phyloP scores from a whole-genome alignment of 1,284 basidiomycete species.

The Cystobasidium slooffiae region DNA sequence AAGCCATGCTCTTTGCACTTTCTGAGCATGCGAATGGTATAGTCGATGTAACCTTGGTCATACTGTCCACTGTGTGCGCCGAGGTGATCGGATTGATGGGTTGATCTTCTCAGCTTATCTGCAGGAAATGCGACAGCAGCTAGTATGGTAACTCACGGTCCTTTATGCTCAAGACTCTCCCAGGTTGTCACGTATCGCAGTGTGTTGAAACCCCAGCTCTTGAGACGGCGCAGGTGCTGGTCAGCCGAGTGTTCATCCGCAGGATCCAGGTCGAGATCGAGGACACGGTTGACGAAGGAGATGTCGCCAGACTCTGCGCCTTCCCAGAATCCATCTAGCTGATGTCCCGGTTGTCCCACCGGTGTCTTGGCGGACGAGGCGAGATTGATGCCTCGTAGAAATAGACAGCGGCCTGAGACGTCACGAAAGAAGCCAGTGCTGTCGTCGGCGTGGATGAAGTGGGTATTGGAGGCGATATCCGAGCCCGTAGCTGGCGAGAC shows the following conservation, averaged over 20 bases:
- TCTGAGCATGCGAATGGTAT: conserved; percentile 79
- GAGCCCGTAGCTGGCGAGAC: conserved; percentile 72
- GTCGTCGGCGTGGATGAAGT: conserved; percentile 61
- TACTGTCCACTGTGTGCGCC: conserved; percentile 72
- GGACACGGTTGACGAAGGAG: conserved; percentile 74
- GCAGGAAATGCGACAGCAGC: neutral
- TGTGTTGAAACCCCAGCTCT: conserved; percentile 93
- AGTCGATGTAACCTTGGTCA: conserved; percentile 90
- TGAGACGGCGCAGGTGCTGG: conserved; percentile 81
- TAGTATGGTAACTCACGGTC: conserved; percentile 71
- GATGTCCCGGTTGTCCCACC: conserved; percentile 68
- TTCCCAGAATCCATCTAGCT: conserved; percentile 85
- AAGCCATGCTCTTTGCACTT: conserved; percentile 97
- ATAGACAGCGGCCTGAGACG: conserved; percentile 75
- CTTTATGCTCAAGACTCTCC: conserved; percentile 91
- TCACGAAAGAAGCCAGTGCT: conserved; percentile 79
- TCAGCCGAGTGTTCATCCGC: conserved; percentile 79
- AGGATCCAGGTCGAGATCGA: conserved; percentile 64
- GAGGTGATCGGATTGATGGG: conserved; percentile 12
- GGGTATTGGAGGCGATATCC: conserved; percentile 59
- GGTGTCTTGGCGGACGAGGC: conserved; percentile 87
- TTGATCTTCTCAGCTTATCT: neutral
- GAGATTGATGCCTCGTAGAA: conserved; percentile 91
- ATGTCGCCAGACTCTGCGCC: conserved; percentile 73
- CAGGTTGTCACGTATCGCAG: conserved; percentile 91